A percentile compares a stretch with the other conserved stretches of the same genome.
These are phyloP conservation scores for Neurospora sp. DNA, from an alignment of 495 filamentous ascomycete species.

Conservation along the genomic window DNA sequence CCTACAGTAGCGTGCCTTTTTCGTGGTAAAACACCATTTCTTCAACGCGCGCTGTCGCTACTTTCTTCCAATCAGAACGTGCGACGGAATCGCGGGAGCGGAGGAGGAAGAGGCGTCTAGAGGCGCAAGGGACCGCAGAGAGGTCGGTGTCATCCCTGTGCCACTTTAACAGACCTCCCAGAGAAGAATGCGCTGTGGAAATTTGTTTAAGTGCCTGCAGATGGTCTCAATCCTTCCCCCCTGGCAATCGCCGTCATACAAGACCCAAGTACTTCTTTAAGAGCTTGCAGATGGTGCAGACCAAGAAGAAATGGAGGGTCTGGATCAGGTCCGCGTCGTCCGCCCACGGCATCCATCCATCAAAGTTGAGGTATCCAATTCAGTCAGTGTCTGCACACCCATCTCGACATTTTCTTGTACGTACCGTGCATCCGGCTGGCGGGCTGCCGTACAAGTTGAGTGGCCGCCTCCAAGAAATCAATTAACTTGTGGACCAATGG, in stretches of 20 bases:
- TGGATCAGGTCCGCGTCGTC: neutral
- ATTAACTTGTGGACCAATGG: neutral
- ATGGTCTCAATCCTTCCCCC: neutral
- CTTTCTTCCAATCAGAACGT: neutral
- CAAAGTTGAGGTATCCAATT: neutral
- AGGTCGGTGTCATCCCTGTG: neutral
- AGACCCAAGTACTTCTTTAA: neutral
- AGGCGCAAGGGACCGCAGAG: neutral
- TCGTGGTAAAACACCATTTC: neutral
- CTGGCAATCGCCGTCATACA: neutral
- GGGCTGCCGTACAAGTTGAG: neutral
- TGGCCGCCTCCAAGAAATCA: neutral
- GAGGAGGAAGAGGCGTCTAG: neutral
- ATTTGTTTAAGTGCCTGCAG: neutral
- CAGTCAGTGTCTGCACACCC: neutral
- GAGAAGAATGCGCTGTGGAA: neutral
- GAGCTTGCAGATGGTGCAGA: neutral
- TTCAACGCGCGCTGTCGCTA: neutral
- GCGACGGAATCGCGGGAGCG: neutral
- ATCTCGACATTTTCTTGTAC: neutral
- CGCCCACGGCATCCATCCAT: neutral
- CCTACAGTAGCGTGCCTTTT: neutral
- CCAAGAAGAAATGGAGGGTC: neutral
- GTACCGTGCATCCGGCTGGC: neutral
- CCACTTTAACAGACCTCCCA: neutral